Evolutionary conservation across 73 alveolate species (phyloP), one percentile per base, ranked within the genome.

Genomic region (Stentor coeruleus): DNA sequence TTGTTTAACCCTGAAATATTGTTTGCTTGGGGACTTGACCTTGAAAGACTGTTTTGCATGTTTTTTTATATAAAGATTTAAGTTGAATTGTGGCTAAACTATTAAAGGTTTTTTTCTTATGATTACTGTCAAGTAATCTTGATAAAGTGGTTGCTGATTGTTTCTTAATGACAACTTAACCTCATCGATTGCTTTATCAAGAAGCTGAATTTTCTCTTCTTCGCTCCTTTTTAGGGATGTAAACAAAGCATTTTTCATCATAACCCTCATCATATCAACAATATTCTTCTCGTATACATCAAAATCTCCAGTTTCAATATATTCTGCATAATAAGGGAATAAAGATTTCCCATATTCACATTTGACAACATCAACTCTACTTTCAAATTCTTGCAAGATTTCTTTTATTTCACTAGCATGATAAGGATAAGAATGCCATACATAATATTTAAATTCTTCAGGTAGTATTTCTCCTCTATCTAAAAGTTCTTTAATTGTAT

Each of bases 401-500:
- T 49, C 28, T 11, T 49, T 6, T 11, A 49, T 49, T 20, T 49
- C 66, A 11, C 20, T 6, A 11, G 20, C 20, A 49, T 49, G 66
- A 20, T 49, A 49, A 49, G 66, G 66, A 49, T 49, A 49, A 49
- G 66, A 49, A 49, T 49, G 66, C 66, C 66, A 49, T 6, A 49
- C 66, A 49, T 49, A 49, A 20, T 49, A 11, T 20, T 49, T 49
- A 20, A 49, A 49, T 49, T 49, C 66, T 11, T 49, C 20, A 11
- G 6, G 28, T 11, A 20, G 6, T 6, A 49, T 49, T 6, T 11
- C 20, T 20, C 20, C 20, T 20, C 20, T 49, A 11, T 49, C 66
- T 49, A 49, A 20, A 49, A 49, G 66, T 49, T 20, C 20, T 49
- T 49, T 49, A 49, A 49, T 49, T 49, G 66, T 11, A 11, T 20